These are phyloP conservation scores for Corymbia citriodora DNA, from an alignment of 441 rosid species.

Conservation along the genomic window DNA sequence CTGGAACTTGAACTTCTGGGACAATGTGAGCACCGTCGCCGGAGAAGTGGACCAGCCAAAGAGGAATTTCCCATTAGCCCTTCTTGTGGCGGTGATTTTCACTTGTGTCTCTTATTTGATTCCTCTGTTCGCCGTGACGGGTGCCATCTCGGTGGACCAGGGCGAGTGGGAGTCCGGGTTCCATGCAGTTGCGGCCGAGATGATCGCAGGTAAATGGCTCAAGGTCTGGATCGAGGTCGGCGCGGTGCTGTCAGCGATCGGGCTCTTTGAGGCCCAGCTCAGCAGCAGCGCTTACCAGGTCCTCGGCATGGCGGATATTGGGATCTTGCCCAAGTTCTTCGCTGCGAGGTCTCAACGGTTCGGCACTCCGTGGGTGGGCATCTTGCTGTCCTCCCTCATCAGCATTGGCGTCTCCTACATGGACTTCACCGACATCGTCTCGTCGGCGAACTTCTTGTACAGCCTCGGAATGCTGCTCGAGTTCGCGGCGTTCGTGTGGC, in stretches of 20 bases:
- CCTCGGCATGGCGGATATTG: slow-evolving; percentile 45
- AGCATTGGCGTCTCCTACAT: slow-evolving; percentile 44
- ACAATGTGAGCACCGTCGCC: slow-evolving; percentile 68
- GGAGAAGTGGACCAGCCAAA: slow-evolving; percentile 84
- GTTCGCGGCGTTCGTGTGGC: slow-evolving; percentile 68
- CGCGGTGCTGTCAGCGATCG: slow-evolving; percentile 28
- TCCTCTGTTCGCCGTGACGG: slow-evolving; percentile 7
- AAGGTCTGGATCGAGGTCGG: slow-evolving; percentile 45
- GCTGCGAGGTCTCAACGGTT: slow-evolving; percentile 48
- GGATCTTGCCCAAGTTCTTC: slow-evolving; percentile 35
- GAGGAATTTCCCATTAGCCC: slow-evolving; percentile 26
- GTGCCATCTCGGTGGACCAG: slow-evolving; percentile 32
- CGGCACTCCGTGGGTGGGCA: slow-evolving; percentile 80
- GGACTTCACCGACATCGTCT: slow-evolving; percentile 52
- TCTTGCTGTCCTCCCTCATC: slow-evolving; percentile 46
- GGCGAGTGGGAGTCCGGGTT: background rate
- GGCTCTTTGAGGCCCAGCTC: slow-evolving; percentile 42
- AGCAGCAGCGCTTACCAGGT: slow-evolving; percentile 39
- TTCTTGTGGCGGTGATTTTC: background rate
- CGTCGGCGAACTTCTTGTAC: slow-evolving; percentile 73
- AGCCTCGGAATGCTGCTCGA: slow-evolving; percentile 76
- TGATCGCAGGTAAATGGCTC: slow-evolving; percentile 43
- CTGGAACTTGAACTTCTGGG: slow-evolving; percentile 91
- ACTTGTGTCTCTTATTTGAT: background rate
- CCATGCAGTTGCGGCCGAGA: slow-evolving; percentile 34